phyloP scores from a whole-genome alignment of 2,329 filamentous ascomycete species.

The Xylaria sp. region DNA sequence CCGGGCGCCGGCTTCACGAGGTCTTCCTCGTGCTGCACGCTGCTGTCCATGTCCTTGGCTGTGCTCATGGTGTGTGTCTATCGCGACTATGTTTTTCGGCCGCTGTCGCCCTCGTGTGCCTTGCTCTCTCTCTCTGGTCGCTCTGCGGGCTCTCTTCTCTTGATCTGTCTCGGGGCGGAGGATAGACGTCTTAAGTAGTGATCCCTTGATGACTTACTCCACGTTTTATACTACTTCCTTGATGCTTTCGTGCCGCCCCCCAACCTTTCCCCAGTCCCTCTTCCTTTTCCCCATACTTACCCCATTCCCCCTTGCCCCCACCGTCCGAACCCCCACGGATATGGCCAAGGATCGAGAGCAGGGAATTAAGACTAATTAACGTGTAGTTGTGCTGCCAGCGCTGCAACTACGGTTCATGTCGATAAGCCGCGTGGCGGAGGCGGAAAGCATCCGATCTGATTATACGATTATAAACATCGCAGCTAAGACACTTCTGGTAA shows the following conservation, averaged over 20 bases:
- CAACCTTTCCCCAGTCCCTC: not conserved
- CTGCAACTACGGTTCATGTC: too few relatives aligned
- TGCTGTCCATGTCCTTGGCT: constrained; percentile 15
- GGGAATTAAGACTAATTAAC: not conserved
- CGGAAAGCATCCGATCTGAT: too few relatives aligned
- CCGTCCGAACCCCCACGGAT: not conserved
- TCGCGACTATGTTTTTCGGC: not conserved
- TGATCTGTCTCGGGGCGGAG: not conserved
- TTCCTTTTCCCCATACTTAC: not conserved
- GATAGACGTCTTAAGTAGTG: not conserved
- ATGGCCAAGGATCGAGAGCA: not conserved
- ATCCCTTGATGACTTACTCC: not conserved
- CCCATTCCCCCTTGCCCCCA: not conserved
- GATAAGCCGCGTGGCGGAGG: too few relatives aligned
- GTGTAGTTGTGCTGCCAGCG: too few relatives aligned
- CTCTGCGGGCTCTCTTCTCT: not conserved
- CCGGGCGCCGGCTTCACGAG: not conserved
- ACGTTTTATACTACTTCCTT: not conserved
- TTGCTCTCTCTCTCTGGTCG: too few relatives aligned
- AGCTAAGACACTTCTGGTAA: too few relatives aligned
- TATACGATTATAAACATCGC: too few relatives aligned
- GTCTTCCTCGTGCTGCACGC: constrained; percentile 20
- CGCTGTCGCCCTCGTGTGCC: not conserved
- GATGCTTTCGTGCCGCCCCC: not conserved
- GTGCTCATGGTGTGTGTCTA: constrained; percentile 1